Base-by-base conservation (phyloP, 140 eudicot species). In the Stevia rebaudiana region DNA sequence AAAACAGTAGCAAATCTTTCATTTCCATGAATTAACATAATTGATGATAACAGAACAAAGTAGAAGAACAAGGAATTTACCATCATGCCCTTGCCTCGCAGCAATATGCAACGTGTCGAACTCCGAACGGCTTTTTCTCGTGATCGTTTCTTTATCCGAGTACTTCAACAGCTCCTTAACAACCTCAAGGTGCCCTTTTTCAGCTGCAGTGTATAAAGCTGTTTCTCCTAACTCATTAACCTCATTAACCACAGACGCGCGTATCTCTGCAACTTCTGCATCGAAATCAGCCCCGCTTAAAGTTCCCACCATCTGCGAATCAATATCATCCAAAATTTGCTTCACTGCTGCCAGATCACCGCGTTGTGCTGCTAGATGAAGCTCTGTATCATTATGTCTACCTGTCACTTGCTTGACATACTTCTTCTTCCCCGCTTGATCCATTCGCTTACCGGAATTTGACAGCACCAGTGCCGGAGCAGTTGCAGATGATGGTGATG, bases 321-420 rank as follows among this genome's bases (percentile, higher is more conserved):
- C 78, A 9, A 88, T 88, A 59, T 77, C 86, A 55, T 76, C 81
- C 13, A 88, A 82, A 6, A 88, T 88, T 54, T 84, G 88, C 80
- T 76, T 82, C 76, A 88, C 94, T 0, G 95, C 85, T 3, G 71
- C 74, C 60, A 82, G 79, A 78, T 88, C 94, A 10, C 95, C 95
- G 1, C 77, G 76, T 60, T 88, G 89, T 3, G 94, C 92, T 19
- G 95, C 95, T 73, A 88, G 63, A 72, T 88, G 95, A 23, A 88
- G 81, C 83, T 88, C 95, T 3, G 95, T 88, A 48, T 88, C 95
- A 19, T 88, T 88, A 70, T 84, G 95, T 33, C 89, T 74, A 33
- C 95, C 95, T 0, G 95, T 88, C 39, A 88, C 95, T 77, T 88
- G 95, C 79, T 88, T 88, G 46, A 88, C 95, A 49, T 88, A 88